Percentiles rank a stretch among this genome's conserved stretches.
Conservation (phyloP, 2,329 filamentous ascomycete species). For the Trichoderma oligosporum region DNA sequence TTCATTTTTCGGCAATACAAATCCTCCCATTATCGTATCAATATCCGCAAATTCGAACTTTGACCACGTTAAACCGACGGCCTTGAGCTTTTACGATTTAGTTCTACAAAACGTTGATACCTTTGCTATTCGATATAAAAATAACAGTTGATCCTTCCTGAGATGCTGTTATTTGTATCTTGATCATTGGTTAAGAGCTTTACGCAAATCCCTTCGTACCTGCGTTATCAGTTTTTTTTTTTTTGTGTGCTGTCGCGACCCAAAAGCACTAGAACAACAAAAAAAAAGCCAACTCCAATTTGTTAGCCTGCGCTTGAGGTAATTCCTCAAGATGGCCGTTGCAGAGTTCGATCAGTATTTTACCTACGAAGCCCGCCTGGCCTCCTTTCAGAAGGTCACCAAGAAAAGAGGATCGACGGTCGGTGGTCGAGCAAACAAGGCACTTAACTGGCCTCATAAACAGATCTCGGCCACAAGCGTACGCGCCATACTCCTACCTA, state of each 20-base stretch:
- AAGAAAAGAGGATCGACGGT: slow-evolving; percentile 69
- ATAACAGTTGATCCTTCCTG: slow-evolving; percentile 1
- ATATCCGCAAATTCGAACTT: neutral
- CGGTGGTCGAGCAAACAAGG: slow-evolving; percentile 48
- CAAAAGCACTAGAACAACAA: neutral
- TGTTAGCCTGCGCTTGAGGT: neutral
- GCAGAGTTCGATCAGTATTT: slow-evolving; percentile 42
- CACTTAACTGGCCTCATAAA: slow-evolving; percentile 72
- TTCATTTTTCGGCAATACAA: neutral
- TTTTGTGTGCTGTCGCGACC: neutral
- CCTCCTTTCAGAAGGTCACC: slow-evolving; percentile 67
- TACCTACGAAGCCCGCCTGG: slow-evolving; percentile 71
- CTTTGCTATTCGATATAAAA: neutral
- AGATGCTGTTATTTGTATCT: slow-evolving; percentile 8
- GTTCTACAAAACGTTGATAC: neutral
- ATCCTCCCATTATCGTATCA: neutral
- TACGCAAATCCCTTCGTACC: slow-evolving; percentile 6
- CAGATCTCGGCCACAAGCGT: slow-evolving; percentile 34
- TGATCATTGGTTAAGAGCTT: slow-evolving; percentile 8
- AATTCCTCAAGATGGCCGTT: slow-evolving; percentile 14
- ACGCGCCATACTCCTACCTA: slow-evolving; percentile 20
- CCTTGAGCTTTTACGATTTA: neutral
- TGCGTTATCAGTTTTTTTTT: neutral
- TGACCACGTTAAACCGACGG: neutral
- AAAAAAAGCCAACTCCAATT: neutral